phyloP scores from a whole-genome alignment of 768 basidiomycete species.

The Suillus subluteus region DNA sequence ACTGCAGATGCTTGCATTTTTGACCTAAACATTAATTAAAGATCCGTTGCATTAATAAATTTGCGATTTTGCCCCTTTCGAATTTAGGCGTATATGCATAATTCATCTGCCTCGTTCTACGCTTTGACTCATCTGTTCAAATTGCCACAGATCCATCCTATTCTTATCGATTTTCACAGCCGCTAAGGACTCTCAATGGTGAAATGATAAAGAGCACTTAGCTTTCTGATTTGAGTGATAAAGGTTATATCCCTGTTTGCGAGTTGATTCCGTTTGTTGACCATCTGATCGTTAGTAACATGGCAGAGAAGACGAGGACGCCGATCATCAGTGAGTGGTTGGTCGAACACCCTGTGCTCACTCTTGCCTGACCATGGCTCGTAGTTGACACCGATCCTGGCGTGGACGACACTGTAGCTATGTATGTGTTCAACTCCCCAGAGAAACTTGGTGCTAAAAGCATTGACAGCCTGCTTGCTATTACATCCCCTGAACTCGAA shows the following conservation, averaged over 20 bases:
- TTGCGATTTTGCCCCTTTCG: no score
- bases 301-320: conserved; percentile 35
- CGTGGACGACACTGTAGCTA: conserved; percentile 79
- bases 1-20: no score
- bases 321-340: conserved; percentile 68
- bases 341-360: not conserved
- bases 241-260: not conserved
- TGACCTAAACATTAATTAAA: no score
- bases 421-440: conserved; percentile 47
- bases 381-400: conserved; percentile 88
- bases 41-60: no score
- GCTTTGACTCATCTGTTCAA: no score
- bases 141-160: no score
- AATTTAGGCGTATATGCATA: no score
- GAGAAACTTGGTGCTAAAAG: conserved; percentile 1
- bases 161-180: not conserved
- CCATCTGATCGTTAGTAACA: conserved; percentile 3
- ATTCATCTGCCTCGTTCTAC: no score
- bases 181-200: not conserved
- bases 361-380: conserved; percentile 13
- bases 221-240: not conserved
- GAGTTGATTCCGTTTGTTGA: not conserved
- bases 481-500: conserved; percentile 83
- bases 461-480: conserved; percentile 66
- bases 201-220: not conserved